These are phyloP conservation scores for Fusarium sp. DNA, from an alignment of 2,329 filamentous ascomycete genomes.

Conservation along the genomic window DNA sequence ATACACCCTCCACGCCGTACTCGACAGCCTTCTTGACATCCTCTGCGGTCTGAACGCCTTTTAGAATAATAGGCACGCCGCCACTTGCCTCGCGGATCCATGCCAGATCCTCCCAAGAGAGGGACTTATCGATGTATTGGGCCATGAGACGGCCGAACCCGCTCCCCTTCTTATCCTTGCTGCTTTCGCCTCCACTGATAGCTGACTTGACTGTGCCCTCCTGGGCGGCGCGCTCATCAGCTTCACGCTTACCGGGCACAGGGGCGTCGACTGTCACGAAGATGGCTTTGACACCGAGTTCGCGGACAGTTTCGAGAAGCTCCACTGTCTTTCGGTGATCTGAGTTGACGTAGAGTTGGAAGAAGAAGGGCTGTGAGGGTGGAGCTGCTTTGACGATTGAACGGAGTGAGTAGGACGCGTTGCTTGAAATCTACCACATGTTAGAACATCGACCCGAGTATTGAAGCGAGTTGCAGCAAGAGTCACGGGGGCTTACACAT, in stretches of 20 bases:
- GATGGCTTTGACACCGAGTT: conserved; percentile 60
- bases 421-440: conserved; percentile 57
- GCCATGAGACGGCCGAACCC: conserved; percentile 64
- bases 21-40: conserved; percentile 63
- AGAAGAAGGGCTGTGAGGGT: conserved; percentile 57
- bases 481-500: conserved; percentile 49
- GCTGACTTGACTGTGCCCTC: conserved; percentile 54
- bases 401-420: conserved; percentile 61
- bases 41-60: conserved; percentile 65
- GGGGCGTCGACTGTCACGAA: conserved; percentile 67
- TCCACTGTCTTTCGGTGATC: conserved; percentile 60
- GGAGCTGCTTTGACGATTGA: conserved; percentile 56
- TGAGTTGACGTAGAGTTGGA: conserved; percentile 65
- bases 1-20: conserved; percentile 62
- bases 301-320: conserved; percentile 52
- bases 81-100: conserved; percentile 60
- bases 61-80: conserved; percentile 62
- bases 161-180: conserved; percentile 64
- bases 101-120: conserved; percentile 63
- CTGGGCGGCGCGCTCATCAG: conserved; percentile 63
- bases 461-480: not conserved
- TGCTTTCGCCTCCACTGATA: conserved; percentile 53
- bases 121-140: conserved; percentile 60
- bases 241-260: conserved; percentile 66
- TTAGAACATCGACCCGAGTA: not conserved